Base-by-base conservation (phyloP, 2,329 filamentous ascomycete species). In the Fusarium sp. region DNA sequence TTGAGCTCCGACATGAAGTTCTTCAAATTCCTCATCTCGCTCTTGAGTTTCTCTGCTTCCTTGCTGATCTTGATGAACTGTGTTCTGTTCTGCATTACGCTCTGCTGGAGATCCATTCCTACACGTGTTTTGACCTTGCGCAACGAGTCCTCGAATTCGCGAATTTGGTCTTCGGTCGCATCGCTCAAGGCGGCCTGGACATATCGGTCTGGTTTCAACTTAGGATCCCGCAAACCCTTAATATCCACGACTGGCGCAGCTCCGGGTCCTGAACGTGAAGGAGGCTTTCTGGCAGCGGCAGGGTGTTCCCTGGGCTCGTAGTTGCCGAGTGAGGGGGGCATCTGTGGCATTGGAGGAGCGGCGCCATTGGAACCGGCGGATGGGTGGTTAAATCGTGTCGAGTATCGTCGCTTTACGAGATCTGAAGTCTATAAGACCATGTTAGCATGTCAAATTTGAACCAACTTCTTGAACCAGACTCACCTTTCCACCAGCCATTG, bases 51-150 rank as follows among this genome's bases (percentile, higher is more conserved):
- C 81, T 99, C 96, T 3, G 97, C 96, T 82, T 99, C 96, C 81
- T 98, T 98, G 78, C 95, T 98, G 80, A 99, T 98, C 81, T 97
- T 97, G 85, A 99, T 98, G 77, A 99, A 99, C 76, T 98, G 96
- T 0, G 94, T 97, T 49, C 96, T 90, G 80, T 99, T 99, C 79
- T 98, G 95, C 81, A 97, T 95, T 51, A 99, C 92, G 80, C 95
- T 98, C 77, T 97, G 93, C 80, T 98, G 95, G 22, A 99, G 85
- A 73, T 98, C 95, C 49, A 90, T 87, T 7, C 92, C 91, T 10
- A 94, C 94, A 58, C 92, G 89, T 70, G 87, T 87, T 80, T 95
- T 95, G 58, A 96, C 85, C 73, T 91, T 91, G 69, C 90, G 90
- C 43, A 98, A 84, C 22, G 90, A 90, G 50, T 88, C 85, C 77